Evolutionary conservation across 345 rosid species (phyloP).

Genomic region (Litchi chinensis): DNA sequence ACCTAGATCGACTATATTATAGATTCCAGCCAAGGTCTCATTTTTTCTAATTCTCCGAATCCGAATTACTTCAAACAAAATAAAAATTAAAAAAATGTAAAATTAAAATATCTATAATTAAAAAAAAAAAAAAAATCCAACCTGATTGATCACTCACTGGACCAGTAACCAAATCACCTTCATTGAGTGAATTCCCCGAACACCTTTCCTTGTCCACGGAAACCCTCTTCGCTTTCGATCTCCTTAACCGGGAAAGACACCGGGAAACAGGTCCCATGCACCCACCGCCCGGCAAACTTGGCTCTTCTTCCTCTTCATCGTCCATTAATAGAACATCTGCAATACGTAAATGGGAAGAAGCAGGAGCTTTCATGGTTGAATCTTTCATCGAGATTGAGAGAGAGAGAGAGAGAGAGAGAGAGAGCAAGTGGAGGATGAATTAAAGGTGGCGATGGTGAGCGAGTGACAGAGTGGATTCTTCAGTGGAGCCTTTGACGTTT

Average conservation of each 20-base stretch:
- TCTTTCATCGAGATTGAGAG: slow-evolving; percentile 15
- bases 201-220: not conserved
- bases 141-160: slow-evolving; percentile 18
- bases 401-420: not conserved
- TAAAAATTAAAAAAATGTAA: not conserved
- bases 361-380: slow-evolving; percentile 9
- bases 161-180: slow-evolving; percentile 2
- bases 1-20: too few relatives aligned
- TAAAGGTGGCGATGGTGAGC: slow-evolving; percentile 17
- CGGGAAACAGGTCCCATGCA: slow-evolving; percentile 25
- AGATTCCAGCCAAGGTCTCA: too few relatives aligned
- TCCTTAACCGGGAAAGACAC: slow-evolving; percentile 28
- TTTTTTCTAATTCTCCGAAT: not conserved
- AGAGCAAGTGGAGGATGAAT: not conserved
- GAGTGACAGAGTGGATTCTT: not conserved
- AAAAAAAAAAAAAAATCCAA: not conserved
- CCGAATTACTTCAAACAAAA: not conserved
- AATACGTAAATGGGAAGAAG: slow-evolving; percentile 29
- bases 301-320: slow-evolving; percentile 4
- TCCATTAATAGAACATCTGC: slow-evolving; percentile 31
- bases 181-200: slow-evolving; percentile 21
- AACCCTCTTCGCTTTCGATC: slow-evolving; percentile 16
- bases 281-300: not conserved
- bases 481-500: not conserved
- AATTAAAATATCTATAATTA: too few relatives aligned